Percentiles rank a stretch among this genome's conserved stretches.
phyloP scores from a whole-genome alignment of 2,329 filamentous ascomycete genomes.

The Huntiella savannae region DNA sequence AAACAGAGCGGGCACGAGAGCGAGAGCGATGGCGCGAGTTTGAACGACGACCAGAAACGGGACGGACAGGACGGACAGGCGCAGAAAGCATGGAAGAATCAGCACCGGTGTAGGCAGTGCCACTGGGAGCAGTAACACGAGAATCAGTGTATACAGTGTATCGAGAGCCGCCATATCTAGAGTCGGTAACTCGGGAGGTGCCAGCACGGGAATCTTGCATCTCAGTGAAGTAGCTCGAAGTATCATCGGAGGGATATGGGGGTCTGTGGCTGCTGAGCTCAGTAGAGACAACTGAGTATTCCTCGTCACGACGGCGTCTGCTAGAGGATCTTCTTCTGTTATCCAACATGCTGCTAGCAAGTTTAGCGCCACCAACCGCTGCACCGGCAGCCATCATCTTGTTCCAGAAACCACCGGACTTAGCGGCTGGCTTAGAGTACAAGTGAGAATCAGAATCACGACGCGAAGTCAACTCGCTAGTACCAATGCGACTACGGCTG shows the following conservation, averaged over 20 bases:
- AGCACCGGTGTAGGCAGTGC: constrained; percentile 8
- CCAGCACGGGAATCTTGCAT: constrained; percentile 36
- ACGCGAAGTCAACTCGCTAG: constrained; percentile 28
- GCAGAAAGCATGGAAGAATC: constrained; percentile 1
- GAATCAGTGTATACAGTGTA: constrained; percentile 10
- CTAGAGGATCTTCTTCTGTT: constrained; percentile 20
- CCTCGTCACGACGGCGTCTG: constrained; percentile 34
- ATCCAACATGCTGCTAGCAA: constrained; percentile 36
- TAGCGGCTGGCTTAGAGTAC: constrained; percentile 22
- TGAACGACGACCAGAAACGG: constrained; percentile 2
- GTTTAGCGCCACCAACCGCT: constrained; percentile 39
- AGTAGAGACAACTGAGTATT: constrained; percentile 42
- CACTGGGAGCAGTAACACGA: constrained; percentile 3
- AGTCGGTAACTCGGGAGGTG: constrained; percentile 6
- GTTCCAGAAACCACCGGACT: constrained; percentile 32
- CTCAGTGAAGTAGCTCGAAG: constrained; percentile 34
- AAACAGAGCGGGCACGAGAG: constrained; percentile 4
- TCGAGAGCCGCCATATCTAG: constrained; percentile 7
- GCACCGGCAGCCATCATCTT: constrained; percentile 42
- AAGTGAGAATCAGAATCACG: constrained; percentile 49
- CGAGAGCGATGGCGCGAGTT: neutral
- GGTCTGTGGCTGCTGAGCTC: constrained; percentile 36
- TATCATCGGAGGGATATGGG: constrained; percentile 19
- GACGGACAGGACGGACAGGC: constrained; percentile 5
- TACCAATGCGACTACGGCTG: constrained; percentile 25